phyloP scores from a whole-genome alignment of 2,329 filamentous ascomycete genomes.

The Berkeleyomyces rouxiae region DNA sequence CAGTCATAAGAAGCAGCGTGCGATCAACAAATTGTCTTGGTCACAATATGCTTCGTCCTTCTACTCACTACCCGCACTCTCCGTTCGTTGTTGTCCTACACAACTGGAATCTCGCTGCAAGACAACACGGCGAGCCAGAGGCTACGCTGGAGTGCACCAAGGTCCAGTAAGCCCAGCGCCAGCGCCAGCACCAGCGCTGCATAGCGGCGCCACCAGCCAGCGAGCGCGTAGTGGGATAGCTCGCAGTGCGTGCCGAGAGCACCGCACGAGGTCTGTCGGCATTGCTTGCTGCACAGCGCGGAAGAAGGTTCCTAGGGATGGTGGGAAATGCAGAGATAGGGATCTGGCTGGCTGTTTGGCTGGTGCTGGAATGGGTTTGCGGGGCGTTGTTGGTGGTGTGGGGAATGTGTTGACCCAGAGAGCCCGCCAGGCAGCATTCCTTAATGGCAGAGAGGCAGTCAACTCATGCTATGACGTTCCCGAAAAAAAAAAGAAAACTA shows the following conservation, averaged over 20 bases:
- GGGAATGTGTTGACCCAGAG: constrained; percentile 6
- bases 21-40: not conserved
- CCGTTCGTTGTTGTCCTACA: not conserved
- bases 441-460: not conserved
- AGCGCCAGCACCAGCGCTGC: not conserved
- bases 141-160: not conserved
- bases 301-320: not conserved
- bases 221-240: not conserved
- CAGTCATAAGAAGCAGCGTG: not conserved
- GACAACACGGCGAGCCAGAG: constrained; percentile 3
- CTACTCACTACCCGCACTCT: not conserved
- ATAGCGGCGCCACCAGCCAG: not conserved
- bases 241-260: not conserved
- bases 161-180: not conserved
- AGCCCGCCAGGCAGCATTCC: not conserved
- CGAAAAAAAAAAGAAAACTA: not conserved
- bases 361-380: not conserved
- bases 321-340: not conserved
- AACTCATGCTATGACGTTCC: not conserved
- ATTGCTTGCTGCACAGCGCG: no score
- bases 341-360: not conserved
- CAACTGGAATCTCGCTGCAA: constrained; percentile 8
- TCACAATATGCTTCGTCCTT: not conserved
- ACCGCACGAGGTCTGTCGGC: no score
- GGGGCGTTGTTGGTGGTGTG: not conserved